Conservation (phyloP, 495 filamentous ascomycete species). For the Oidiodendron maius region DNA sequence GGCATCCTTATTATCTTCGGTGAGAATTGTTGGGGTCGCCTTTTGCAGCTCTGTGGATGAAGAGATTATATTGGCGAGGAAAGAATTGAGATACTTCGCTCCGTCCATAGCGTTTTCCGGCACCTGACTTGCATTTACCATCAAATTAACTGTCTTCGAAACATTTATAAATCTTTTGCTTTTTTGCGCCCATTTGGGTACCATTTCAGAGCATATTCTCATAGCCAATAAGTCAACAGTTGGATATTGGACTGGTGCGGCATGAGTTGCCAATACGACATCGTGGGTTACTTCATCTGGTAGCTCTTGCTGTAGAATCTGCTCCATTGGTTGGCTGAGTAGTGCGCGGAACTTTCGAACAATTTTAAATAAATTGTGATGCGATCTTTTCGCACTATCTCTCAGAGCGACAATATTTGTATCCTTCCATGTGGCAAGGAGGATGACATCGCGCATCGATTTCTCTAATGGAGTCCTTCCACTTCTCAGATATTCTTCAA, state of each 20-base stretch:
- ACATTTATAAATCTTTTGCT: constrained; percentile 68
- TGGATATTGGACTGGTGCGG: constrained; percentile 14
- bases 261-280: constrained; percentile 15
- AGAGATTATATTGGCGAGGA: constrained; percentile 58
- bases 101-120: constrained; percentile 48
- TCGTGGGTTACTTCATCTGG: constrained; percentile 38
- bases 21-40: constrained; percentile 70
- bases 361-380: constrained; percentile 84
- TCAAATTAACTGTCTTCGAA: constrained; percentile 54
- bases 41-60: constrained; percentile 67
- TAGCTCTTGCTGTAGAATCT: constrained; percentile 58
- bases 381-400: constrained; percentile 84
- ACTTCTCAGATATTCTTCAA: constrained; percentile 54
- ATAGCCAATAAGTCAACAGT: constrained; percentile 37
- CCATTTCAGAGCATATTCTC: constrained; percentile 41
- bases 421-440: constrained; percentile 93
- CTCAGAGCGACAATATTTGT: constrained; percentile 83
- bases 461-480: constrained; percentile 69
- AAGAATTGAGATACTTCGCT: constrained; percentile 55
- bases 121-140: constrained; percentile 50
- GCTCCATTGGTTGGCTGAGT: constrained; percentile 64
- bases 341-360: constrained; percentile 80
- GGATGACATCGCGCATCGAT: constrained; percentile 78
- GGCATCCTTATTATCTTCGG: constrained; percentile 71
- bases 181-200: constrained; percentile 51